phyloP scores from a whole-genome alignment of 306 rosid genomes.

The Dalbergia cultrata region DNA sequence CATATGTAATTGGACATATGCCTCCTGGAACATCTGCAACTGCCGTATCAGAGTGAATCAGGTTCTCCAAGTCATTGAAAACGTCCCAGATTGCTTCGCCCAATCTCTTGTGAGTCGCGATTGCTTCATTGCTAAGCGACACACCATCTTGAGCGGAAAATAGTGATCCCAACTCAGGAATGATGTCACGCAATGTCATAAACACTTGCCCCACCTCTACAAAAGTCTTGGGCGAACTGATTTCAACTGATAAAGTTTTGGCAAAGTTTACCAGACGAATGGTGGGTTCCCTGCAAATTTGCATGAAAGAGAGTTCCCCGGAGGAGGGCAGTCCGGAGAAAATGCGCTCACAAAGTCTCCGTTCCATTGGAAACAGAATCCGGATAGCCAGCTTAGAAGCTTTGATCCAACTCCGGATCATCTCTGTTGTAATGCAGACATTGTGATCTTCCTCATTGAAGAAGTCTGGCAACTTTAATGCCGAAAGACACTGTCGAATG shows the following conservation, averaged over 20 bases:
- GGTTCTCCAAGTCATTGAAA: constrained; percentile 51
- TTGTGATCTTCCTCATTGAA: too few relatives aligned
- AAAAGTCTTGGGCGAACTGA: too few relatives aligned
- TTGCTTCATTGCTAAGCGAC: constrained; percentile 24
- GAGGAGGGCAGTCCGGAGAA: too few relatives aligned
- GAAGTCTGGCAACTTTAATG: too few relatives aligned
- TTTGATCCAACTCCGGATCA: constrained; percentile 47
- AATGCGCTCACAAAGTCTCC: too few relatives aligned
- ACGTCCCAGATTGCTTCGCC: background rate
- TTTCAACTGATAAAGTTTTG: too few relatives aligned
- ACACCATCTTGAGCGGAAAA: constrained; percentile 62
- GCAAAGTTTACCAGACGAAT: too few relatives aligned
- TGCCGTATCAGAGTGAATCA: constrained; percentile 40
- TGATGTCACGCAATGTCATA: constrained; percentile 63
- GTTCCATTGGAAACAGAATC: too few relatives aligned
- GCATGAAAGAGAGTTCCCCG: too few relatives aligned
- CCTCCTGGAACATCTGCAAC: constrained; percentile 39
- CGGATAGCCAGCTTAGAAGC: constrained; percentile 56
- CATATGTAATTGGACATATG: background rate
- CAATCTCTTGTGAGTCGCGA: background rate
- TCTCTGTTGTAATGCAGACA: too few relatives aligned
- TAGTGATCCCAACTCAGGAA: constrained; percentile 36
- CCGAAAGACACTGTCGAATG: constrained; percentile 57
- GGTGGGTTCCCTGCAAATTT: too few relatives aligned
- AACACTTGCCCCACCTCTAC: constrained; percentile 57